Evolutionary conservation across 2,329 filamentous ascomycete species (phyloP).

Genomic region (Claviceps lovelessii): DNA sequence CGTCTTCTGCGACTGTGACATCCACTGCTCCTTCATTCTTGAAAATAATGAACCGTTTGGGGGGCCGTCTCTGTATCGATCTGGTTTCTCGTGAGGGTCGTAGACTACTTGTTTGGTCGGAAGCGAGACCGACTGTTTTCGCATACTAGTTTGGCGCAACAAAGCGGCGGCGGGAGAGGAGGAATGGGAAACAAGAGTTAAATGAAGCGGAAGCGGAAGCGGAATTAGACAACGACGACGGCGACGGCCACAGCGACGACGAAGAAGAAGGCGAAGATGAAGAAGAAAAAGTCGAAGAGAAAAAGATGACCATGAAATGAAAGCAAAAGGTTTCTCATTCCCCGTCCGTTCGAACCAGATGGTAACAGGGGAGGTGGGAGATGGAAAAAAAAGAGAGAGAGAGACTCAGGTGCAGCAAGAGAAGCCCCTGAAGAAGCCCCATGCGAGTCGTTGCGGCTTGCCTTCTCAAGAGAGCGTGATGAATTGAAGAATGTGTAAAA

Average conservation of each 20-base stretch:
- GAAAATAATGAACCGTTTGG: constrained; percentile 35
- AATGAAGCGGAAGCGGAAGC: background rate
- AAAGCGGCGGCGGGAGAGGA: background rate
- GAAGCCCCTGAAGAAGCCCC: constrained; percentile 11
- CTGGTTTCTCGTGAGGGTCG: constrained; percentile 53
- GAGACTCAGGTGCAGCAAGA: constrained; percentile 11
- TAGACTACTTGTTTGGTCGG: constrained; percentile 43
- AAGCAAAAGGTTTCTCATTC: background rate
- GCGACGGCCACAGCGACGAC: too few species aligned
- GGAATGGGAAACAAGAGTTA: constrained; percentile 2
- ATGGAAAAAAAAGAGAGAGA: background rate
- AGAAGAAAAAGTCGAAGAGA: background rate
- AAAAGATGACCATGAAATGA: background rate
- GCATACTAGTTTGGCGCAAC: constrained; percentile 30
- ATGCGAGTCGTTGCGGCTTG: background rate
- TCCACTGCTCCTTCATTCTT: constrained; percentile 42
- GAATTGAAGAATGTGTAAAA: background rate
- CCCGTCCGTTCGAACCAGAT: background rate
- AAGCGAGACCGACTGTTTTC: constrained; percentile 50
- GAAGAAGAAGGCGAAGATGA: background rate
- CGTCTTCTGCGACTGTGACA: constrained; percentile 50
- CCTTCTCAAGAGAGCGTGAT: background rate
- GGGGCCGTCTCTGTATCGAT: constrained; percentile 40
- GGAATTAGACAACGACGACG: too few species aligned
- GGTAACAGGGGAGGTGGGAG: background rate